Base-by-base conservation (phyloP, 352 stramenopile genomes). In the Globisporangium nunn region DNA sequence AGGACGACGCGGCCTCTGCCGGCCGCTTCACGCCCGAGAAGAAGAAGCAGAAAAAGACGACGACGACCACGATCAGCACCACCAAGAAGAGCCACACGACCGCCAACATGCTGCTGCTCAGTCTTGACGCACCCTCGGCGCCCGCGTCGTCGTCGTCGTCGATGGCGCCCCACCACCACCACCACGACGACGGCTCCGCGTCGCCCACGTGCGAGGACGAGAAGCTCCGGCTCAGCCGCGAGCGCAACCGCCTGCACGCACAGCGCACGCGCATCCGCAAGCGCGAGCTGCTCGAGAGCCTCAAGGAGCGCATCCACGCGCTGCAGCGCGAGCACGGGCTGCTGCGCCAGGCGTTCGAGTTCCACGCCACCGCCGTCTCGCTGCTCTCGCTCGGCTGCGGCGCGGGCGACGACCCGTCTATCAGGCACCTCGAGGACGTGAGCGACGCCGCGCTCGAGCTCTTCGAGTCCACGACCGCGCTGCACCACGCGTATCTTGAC, bases 221-320 rank as follows among this genome's bases (percentile, higher is more conserved):
- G 56, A 88, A 88, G 52, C 61, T 88, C 52, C 81, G 81, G 29
- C 67, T 91, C 3, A 88, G 75, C 62, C 74, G 81, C 50, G 81
- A 91, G 46, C 81, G 81, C 35, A 91, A 91, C 61, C 81, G 81
- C 0, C 67, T 91, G 15, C 81, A 91, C 50, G 78, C 81, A 3
- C 81, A 91, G 61, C 81, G 78, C 50, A 91, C 78, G 55, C 67
- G 81, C 5, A 87, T 86, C 56, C 81, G 81, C 45, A 91, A 91
- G 61, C 75, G 81, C 41, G 78, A 91, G 71, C 54, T 88, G 54
- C 66, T 91, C 2, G 78, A 88, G 67, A 85, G 71, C 50, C 68
- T 91, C 17, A 91, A 87, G 52, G 78, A 87, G 54, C 78, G 76
- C 45, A 88, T 91, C 39, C 61, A 74, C 31, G 67, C 67, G 45